These are phyloP conservation scores for Apophysomyces ossiformis DNA, from an alignment of 371 early-diverging fungal genomes.

Conservation along the genomic window DNA sequence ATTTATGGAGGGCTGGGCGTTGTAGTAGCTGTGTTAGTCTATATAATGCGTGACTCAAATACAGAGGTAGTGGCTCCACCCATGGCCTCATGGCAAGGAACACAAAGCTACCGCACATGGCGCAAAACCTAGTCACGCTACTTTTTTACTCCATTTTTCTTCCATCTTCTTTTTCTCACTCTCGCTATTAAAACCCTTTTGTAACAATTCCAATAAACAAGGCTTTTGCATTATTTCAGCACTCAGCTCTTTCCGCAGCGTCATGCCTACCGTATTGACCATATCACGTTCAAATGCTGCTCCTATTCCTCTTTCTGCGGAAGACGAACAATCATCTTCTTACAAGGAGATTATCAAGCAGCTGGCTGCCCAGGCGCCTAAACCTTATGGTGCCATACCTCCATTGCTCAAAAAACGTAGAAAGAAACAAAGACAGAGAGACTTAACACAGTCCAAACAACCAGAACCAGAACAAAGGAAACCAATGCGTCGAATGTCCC, in stretches of 20 bases:
- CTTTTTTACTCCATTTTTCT: constrained; percentile 14
- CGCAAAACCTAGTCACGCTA: constrained; percentile 20
- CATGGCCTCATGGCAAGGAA: constrained; percentile 24
- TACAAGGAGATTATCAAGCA: constrained; percentile 60
- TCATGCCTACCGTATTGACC: constrained; percentile 32
- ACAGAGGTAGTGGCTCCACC: constrained; percentile 6
- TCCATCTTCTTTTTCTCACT: constrained; percentile 13
- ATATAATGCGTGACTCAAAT: constrained; percentile 9
- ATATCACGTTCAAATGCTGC: constrained; percentile 34
- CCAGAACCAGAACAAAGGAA: constrained; percentile 19
- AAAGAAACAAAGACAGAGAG: constrained; percentile 28
- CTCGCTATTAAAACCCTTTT: constrained; percentile 7
- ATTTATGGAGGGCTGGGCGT: neutral
- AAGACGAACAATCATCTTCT: constrained; percentile 36
- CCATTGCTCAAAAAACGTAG: constrained; percentile 39
- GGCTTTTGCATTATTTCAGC: constrained; percentile 4
- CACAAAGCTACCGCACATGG: constrained; percentile 28
- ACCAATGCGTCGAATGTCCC: constrained; percentile 50
- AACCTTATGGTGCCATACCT: constrained; percentile 64
- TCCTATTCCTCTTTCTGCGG: constrained; percentile 29
- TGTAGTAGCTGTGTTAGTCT: neutral
- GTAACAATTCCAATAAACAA: neutral
- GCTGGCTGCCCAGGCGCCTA: constrained; percentile 46
- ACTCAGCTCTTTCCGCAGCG: constrained; percentile 17
- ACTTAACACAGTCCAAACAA: constrained; percentile 8